Evolutionary conservation across 192 early-diverging fungal genomes (phyloP), one percentile per base, ranked within the genome.

Genomic region (Physocladia obscura): DNA sequence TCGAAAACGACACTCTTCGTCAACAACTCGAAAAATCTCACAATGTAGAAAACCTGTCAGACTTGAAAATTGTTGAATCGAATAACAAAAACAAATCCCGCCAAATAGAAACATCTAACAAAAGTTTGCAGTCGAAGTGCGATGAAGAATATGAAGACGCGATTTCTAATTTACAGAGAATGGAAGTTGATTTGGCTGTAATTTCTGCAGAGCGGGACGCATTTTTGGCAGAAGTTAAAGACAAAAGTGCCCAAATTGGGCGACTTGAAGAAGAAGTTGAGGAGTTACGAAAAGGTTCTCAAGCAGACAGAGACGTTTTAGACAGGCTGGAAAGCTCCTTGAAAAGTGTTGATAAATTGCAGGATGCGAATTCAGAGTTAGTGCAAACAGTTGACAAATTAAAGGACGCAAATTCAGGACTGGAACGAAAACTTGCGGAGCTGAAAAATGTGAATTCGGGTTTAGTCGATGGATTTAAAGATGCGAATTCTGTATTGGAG

Each of bases 1-100:
- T 37, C 5, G 4, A 31, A 17, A 72, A 72, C 36, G 19, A 35
- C 3, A 5, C 61, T 55, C 61, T 72, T 44, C n/a, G 17, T n/a
- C 37, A 13, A 24, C 24, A 40, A 15, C 37, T 13, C 11, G 11
- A 49, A 21, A 6, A 11, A 13, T 26, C 61, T 19, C 24, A 63
- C 37, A 40, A 63, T 11, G 37, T 19, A 17, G 24, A 13, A 6
- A 17, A n/a, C 44, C 11, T 8, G n/a, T n/a, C 22, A 26, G 15
- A n/a, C n/a, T n/a, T 22, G 32, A 63, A 27, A 54, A 44, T 44
- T 44, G 40, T 13, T 13, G 40, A 44, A 44, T 8, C 8, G n/a
- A 44, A 8, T 44, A n/a, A 8, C n/a, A n/a, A 44, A 44, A 44
- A 13, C n/a, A 44, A n/a, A 13, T 44, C 40, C n/a, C 40, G 8